These are phyloP conservation scores for Fistulinella staudtii DNA, from an alignment of 1,284 basidiomycete genomes.

Conservation along the genomic window DNA sequence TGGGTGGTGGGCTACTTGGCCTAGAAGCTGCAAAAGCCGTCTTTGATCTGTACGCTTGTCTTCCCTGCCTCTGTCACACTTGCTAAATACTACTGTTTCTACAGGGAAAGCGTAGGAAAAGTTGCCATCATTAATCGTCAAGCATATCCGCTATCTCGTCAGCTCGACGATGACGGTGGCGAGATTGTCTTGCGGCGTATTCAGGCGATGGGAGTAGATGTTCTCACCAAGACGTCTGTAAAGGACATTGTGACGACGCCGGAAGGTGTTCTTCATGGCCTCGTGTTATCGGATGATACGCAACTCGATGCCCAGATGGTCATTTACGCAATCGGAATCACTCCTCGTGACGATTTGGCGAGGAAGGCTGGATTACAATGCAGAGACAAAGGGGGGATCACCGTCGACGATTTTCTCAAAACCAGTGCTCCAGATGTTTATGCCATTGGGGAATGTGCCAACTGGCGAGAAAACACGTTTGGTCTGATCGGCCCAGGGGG, in stretches of 20 bases:
- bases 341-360: conserved; percentile 67
- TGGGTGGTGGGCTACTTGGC: background rate
- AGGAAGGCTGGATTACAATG: conserved; percentile 47
- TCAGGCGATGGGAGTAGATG: conserved; percentile 61
- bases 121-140: conserved; percentile 61
- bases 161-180: conserved; percentile 67
- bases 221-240: conserved; percentile 52
- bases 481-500: conserved; percentile 69
- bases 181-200: conserved; percentile 68
- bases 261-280: conserved; percentile 43
- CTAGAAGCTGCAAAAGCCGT: background rate
- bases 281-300: conserved; percentile 46
- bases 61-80: background rate
- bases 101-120: conserved; percentile 34
- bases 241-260: conserved; percentile 38
- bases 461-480: conserved; percentile 64
- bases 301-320: conserved; percentile 48
- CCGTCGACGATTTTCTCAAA: conserved; percentile 53
- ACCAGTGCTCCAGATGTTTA: conserved; percentile 61
- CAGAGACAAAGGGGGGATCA: conserved; percentile 51
- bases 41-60: background rate
- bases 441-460: conserved; percentile 76
- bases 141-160: conserved; percentile 62
- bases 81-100: too few species aligned
- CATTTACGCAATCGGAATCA: conserved; percentile 67